phyloP scores from a whole-genome alignment of 2,329 filamentous ascomycete genomes.

The Botrytis deweyae region DNA sequence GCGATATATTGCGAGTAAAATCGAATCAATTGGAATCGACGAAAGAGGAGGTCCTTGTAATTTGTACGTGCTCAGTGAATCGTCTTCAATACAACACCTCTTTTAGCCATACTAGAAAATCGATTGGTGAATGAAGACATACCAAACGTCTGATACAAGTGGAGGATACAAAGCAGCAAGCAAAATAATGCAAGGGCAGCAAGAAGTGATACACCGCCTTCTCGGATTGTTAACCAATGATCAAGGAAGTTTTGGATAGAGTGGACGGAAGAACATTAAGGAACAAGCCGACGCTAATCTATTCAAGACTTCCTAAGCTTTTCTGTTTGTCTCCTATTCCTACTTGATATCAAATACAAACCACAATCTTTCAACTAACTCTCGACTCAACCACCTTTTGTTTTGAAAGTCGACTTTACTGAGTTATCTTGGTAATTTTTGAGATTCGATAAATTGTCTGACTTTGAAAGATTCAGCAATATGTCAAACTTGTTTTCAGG shows the following conservation, averaged over 20 bases:
- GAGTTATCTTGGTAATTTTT: neutral
- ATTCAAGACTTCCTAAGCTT: conserved; percentile 19
- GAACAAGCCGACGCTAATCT: conserved; percentile 19
- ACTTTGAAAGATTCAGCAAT: conserved; percentile 16
- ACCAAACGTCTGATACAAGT: neutral
- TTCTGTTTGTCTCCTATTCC: conserved; percentile 23
- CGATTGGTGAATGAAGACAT: neutral
- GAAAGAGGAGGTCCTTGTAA: neutral
- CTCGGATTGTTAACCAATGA: conserved; percentile 17
- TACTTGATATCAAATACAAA: conserved; percentile 20
- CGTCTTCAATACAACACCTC: neutral
- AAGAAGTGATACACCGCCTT: conserved; percentile 7
- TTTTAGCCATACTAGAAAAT: neutral
- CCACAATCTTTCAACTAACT: conserved; percentile 12
- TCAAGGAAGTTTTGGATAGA: conserved; percentile 4
- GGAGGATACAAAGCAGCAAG: neutral
- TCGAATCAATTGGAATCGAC: neutral
- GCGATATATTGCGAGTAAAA: neutral
- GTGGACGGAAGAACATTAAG: conserved; percentile 10
- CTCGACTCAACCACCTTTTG: neutral
- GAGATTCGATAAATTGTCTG: neutral
- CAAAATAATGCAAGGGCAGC: neutral
- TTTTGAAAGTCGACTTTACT: conserved; percentile 3
- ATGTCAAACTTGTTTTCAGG: conserved; percentile 42
- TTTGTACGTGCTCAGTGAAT: neutral